These are phyloP conservation scores for Exserohilum rostratum DNA, from an alignment of 2,329 filamentous ascomycete genomes.

Conservation along the genomic window DNA sequence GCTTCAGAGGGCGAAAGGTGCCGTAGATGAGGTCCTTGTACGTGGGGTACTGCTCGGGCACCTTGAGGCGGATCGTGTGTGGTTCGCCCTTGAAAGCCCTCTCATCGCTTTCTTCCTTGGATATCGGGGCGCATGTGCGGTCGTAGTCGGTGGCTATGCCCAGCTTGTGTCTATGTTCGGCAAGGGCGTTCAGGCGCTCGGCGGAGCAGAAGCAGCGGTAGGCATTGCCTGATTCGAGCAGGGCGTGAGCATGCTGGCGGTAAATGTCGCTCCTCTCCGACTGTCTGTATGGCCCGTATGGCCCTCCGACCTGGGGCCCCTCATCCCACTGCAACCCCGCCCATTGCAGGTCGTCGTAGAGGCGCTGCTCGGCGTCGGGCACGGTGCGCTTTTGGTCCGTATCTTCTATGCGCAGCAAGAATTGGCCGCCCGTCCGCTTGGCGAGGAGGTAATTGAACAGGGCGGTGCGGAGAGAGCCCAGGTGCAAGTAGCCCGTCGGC, in stretches of 20 bases:
- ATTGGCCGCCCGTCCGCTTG: conserved; percentile 84
- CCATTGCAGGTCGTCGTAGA: conserved; percentile 85
- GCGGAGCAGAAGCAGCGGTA: conserved; percentile 93
- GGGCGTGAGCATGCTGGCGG: conserved; percentile 68
- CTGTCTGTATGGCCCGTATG: conserved; percentile 84
- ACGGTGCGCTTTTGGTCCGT: conserved; percentile 91
- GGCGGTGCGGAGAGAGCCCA: conserved; percentile 89
- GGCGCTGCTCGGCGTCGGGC: conserved; percentile 74
- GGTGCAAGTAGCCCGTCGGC: conserved; percentile 89
- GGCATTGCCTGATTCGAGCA: conserved; percentile 74
- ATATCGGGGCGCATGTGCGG: conserved; percentile 73
- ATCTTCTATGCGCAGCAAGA: conserved; percentile 90
- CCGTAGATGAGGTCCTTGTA: conserved; percentile 85
- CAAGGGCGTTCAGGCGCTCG: conserved; percentile 71
- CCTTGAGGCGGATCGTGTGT: conserved; percentile 78
- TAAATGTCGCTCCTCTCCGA: conserved; percentile 82
- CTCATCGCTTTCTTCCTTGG: conserved; percentile 70
- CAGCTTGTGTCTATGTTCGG: conserved; percentile 64
- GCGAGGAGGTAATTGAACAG: conserved; percentile 96
- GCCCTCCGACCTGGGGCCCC: conserved; percentile 80
- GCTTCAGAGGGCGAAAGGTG: conserved; percentile 40
- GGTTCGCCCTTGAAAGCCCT: conserved; percentile 71
- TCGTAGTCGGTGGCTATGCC: conserved; percentile 69
- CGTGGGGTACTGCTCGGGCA: conserved; percentile 64
- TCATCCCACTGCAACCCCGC: conserved; percentile 93